A percentile compares a stretch with the other conserved stretches of the same genome.
Evolutionary conservation across 306 rosid genomes (phyloP).

Genomic region (Heteromeles arbutifolia): DNA sequence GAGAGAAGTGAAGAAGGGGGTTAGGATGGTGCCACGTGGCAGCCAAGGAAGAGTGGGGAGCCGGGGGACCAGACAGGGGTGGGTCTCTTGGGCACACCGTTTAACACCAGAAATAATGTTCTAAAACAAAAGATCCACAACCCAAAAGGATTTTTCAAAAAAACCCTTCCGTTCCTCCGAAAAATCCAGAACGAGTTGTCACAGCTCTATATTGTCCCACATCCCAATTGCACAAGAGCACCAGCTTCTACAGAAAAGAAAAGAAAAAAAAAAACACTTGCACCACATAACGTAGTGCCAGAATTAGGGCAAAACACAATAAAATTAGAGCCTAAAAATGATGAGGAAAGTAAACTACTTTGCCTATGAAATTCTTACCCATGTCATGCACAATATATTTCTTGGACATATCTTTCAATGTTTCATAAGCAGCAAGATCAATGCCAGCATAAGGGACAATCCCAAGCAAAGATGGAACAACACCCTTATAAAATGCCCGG

Average conservation of each 20-base stretch:
- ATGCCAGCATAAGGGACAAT: conserved; percentile 90
- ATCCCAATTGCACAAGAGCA: conserved; percentile 77
- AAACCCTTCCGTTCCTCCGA: no score
- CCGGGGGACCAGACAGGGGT: no score
- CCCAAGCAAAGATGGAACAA: conserved; percentile 79
- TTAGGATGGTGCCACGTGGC: no score
- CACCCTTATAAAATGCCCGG: conserved; percentile 71
- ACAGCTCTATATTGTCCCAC: no score
- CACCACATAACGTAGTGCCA: conserved; percentile 14
- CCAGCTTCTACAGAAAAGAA: conserved; percentile 57
- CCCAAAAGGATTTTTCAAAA: no score
- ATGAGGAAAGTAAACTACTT: background rate
- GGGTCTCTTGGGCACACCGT: no score
- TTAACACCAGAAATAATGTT: no score
- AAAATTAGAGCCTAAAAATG: background rate
- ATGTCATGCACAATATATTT: conserved; percentile 52
- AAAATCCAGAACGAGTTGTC: no score
- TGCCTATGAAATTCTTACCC: conserved; percentile 32
- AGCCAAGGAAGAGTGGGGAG: no score
- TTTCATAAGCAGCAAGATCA: conserved; percentile 81
- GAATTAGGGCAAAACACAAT: conserved; percentile 23
- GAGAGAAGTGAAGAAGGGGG: no score
- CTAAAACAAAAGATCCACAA: no score
- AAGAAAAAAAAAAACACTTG: conserved; percentile 16
- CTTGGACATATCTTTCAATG: conserved; percentile 75